Base-by-base conservation (phyloP, 768 basidiomycete species). In the Podaxis sp. region DNA sequence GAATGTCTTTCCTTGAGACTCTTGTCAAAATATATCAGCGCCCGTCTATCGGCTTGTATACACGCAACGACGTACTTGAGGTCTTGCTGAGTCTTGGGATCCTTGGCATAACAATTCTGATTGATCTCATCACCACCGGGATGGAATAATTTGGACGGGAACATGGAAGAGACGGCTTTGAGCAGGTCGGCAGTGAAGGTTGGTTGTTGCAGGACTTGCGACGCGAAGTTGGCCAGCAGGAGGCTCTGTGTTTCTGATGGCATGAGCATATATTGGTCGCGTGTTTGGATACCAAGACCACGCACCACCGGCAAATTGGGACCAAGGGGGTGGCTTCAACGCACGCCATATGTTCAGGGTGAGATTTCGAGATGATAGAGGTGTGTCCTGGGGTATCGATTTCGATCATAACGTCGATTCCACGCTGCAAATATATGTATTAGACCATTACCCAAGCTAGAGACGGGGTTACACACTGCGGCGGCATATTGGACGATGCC, bases 81-180 rank as follows among this genome's bases (percentile, higher is more conserved):
- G 2, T 82, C 80, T 0, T 74, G 70, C 63, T 86, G 83, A 0
- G 89, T 89, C 63, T 76, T 71, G 1, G 75, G 67, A 67, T 94
- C 92, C 18, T 87, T 68, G 1, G 70, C 69, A 65, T 91, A 93
- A 69, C 90, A 91, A 13, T 77, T 76, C 2, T 72, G 69, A 61
- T 93, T 93, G 62, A 93, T 69, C 65, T 93, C 91, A 63, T 94
- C 93, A 0, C 93, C 93, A 0, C 93, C 93, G 0, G 91, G 90
- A 64, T 84, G 83, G 65, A 95, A 86, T 62, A 90, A 77, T n/a
- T 67, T 76, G 2, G 84, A 83, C 0, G 84, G 82, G 2, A 90
- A 69, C 25, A 78, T 73, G 16, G 72, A 67, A 0, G 87, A 84
- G 11, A 85, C 78, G 0, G 82, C 73, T 0, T 71, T 72, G 66